Evolutionary conservation across 2,329 filamentous ascomycete species (phyloP), one percentile per base, ranked within the genome.

Genomic region (Epichloe bromicola): DNA sequence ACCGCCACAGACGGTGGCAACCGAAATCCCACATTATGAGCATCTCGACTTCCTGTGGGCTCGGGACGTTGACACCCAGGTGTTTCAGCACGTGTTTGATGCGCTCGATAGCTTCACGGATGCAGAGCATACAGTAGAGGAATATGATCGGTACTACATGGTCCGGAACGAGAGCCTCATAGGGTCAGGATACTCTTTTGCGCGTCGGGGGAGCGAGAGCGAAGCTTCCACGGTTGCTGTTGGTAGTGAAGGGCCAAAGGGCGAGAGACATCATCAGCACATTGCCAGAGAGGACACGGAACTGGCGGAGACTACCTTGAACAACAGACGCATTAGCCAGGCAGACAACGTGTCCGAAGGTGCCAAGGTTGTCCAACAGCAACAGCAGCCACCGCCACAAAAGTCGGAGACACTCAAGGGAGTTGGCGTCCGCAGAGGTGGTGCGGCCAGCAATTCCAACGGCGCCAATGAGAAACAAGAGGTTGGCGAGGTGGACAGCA

Each of bases 21-120:
- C 83, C 38, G 85, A 91, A 62, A 86, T 98, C 41, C 81, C 85
- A 0, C 88, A 95, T 63, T 98, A 95, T 65, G 93, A 98, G 66
- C 93, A 98, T 66, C 79, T 98, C 23, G 93, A 98, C 66, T 95
- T 98, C 60, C 74, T 98, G 1, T 98, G 93, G 93, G 93, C 87
- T 0, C 75, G 80, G 38, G 89, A 96, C 60, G 86, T 95, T 6
- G 79, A 95, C 57, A 72, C 75, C 1, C 80, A 89, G 49, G 91
- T 97, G 3, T 96, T 96, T 61, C 86, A 83, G 15, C 88, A 95
- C 63, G 88, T 98, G 2, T 90, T 95, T 56, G 85, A 94, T 59
- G 90, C 93, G 0, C 72, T 98, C 10, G 82, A 94, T 53, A 83
- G 76, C 58, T 88, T 84, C 62, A 78, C 75, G 2, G 72, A 74